These are phyloP conservation scores for Trichosanthes cucumerina DNA, from an alignment of 306 rosid species.

Conservation along the genomic window DNA sequence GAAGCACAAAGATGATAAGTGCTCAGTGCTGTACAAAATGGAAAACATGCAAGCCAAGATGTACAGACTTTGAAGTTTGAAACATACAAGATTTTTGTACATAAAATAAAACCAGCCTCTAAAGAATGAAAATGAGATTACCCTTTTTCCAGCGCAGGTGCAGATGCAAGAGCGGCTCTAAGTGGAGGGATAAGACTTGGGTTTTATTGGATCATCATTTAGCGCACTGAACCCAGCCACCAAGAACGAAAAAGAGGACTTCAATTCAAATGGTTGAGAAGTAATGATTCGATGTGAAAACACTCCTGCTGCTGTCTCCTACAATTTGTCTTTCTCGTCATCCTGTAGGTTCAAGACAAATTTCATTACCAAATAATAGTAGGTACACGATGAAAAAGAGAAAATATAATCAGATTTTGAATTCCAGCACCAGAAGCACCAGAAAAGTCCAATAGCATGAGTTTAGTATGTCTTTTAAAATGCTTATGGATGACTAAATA, in stretches of 20 bases:
- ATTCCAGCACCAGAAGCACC: neutral
- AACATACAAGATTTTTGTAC: neutral
- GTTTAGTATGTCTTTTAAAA: neutral
- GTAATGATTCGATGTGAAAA: neutral
- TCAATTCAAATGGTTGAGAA: neutral
- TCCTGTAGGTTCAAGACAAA: constrained; percentile 26
- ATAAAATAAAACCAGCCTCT: neutral
- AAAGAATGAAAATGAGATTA: neutral
- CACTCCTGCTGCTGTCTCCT: constrained; percentile 1
- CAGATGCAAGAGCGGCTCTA: neutral
- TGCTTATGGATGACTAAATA: neutral
- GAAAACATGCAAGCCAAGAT: neutral
- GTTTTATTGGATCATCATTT: neutral
- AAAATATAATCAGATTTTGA: neutral
- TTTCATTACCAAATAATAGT: neutral
- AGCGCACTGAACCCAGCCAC: neutral
- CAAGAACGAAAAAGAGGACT: neutral
- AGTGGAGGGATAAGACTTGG: neutral
- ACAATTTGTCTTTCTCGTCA: constrained; percentile 32
- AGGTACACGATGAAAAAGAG: neutral
- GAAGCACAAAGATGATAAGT: neutral
- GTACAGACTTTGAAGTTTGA: neutral
- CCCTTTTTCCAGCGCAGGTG: neutral
- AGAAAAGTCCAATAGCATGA: neutral
- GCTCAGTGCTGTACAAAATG: neutral